Evolutionary conservation across 2,329 filamentous ascomycete species (phyloP), one percentile per base, ranked within the genome.

Genomic region (Ceratocystis eucalypticola): DNA sequence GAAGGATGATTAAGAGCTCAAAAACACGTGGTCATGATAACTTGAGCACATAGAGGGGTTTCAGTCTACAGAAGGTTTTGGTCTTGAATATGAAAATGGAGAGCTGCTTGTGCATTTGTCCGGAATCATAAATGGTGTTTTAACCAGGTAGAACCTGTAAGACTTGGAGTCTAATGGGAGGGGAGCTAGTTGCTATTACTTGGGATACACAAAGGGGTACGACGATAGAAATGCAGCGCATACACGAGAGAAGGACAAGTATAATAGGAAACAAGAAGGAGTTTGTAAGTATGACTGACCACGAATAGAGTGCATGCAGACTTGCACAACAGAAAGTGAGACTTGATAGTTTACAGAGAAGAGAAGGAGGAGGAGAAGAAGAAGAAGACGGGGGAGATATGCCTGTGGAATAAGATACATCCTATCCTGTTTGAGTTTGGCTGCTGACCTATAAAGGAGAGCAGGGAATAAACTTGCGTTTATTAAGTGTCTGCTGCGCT

Each of bases 1-100:
- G 22, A 59, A 59, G 55, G 55, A 59, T 37, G 55, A 59, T 59
- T 59, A 59, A 59, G n/a, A 28, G 33, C 55, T 10, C 22, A n/a
- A 37, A 33, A 59, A 37, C 55, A 59, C 55, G 55, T 59, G 55
- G 55, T 37, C 30, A 37, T 15, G 17, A 37, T 33, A 57, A 37
- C 55, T n/a, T 7, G 33, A 7, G 25, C 55, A 22, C 8, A 12
- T 20, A 59, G 25, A 6, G 7, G 33, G n/a, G 28, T 59, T 37
- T 59, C 28, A 59, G 25, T 37, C 5, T n/a, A n/a, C 17, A 59
- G 33, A 37, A 15, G 7, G 15, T 15, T 41, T 41, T 41, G 37
- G 37, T 41, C 12, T n/a, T 5, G 25, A 57, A 33, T 50, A 30
- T 28, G 53, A 57, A 33, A 3, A 8, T 33, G 5, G 22, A 53